A percentile compares a stretch with the other conserved stretches of the same genome.
Conservation (phyloP, 169 alveolate species). For the Cryptosporidium parvum region DNA sequence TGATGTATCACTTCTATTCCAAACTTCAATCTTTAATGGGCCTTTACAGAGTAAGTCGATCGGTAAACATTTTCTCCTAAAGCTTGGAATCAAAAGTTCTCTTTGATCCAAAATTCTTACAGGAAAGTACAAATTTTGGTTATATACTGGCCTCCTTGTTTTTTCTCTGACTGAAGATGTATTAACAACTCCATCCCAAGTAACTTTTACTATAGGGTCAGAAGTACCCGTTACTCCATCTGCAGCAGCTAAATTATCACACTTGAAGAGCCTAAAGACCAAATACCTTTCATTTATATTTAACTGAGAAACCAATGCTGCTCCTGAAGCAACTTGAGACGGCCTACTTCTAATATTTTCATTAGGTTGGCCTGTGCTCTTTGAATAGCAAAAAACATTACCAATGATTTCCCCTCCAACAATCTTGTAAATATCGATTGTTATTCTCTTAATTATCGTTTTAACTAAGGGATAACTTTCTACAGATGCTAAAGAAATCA, state of each 20-base stretch:
- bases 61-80: slow-evolving; percentile 85
- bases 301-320: slow-evolving; percentile 80
- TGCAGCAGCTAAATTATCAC: slow-evolving; percentile 86
- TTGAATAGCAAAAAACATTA: slow-evolving; percentile 78
- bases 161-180: slow-evolving; percentile 80
- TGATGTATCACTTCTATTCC: slow-evolving; percentile 86
- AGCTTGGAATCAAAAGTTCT: slow-evolving; percentile 82
- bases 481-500: slow-evolving; percentile 79
- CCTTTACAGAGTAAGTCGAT: slow-evolving; percentile 87
- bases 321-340: slow-evolving; percentile 79
- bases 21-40: slow-evolving; percentile 86
- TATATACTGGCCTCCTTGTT: slow-evolving; percentile 85
- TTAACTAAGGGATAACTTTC: slow-evolving; percentile 78
- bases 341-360: slow-evolving; percentile 78
- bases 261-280: slow-evolving; percentile 83
- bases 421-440: slow-evolving; percentile 77
- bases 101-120: slow-evolving; percentile 85
- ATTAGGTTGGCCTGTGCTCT: slow-evolving; percentile 78
- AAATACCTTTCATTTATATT: slow-evolving; percentile 78
- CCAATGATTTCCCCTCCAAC: slow-evolving; percentile 81
- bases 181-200: slow-evolving; percentile 88
- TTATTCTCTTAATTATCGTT: slow-evolving; percentile 78
- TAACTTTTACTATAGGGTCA: slow-evolving; percentile 88
- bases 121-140: slow-evolving; percentile 88
- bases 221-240: slow-evolving; percentile 85